Evolutionary conservation across 495 filamentous ascomycete species (phyloP).

Genomic region (Lasiosphaeriaceae sp.): DNA sequence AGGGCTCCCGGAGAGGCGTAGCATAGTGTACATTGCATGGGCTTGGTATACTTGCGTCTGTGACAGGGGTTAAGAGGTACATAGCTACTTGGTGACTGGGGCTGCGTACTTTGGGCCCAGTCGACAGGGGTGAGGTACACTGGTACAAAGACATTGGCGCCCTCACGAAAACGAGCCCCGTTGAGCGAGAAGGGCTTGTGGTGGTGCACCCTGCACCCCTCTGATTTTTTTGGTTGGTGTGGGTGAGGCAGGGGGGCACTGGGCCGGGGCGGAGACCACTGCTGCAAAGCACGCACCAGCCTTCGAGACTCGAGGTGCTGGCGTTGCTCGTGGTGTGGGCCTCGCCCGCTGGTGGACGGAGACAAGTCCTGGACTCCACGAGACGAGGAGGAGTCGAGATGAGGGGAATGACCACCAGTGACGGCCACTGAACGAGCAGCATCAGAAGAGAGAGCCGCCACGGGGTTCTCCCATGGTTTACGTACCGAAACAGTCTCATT

Average conservation of each 20-base stretch:
- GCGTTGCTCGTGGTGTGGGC: too few relatives aligned
- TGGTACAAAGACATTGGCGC: constrained; percentile 19
- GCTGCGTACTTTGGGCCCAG: constrained; percentile 12
- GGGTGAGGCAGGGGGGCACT: constrained; percentile 10
- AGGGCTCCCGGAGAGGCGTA: constrained; percentile 28
- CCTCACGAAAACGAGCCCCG: constrained; percentile 24
- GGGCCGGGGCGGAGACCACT: background rate
- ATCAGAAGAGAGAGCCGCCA: background rate
- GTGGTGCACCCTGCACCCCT: background rate
- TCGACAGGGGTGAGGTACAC: constrained; percentile 9
- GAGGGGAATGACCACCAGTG: background rate
- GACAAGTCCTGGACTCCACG: too few relatives aligned
- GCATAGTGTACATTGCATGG: constrained; percentile 27
- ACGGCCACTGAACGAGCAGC: background rate
- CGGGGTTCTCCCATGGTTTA: background rate
- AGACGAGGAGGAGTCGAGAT: background rate
- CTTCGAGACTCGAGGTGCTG: background rate
- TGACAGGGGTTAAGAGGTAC: constrained; percentile 14
- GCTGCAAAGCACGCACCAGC: background rate
- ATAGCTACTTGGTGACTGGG: constrained; percentile 15
- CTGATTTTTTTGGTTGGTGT: constrained; percentile 1
- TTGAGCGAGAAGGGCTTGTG: constrained; percentile 11
- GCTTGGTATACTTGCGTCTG: constrained; percentile 8
- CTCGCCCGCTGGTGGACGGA: too few relatives aligned
- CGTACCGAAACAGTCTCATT: background rate